Base-by-base conservation (phyloP, 2,329 filamentous ascomycete species). In the Ascochyta lentis region DNA sequence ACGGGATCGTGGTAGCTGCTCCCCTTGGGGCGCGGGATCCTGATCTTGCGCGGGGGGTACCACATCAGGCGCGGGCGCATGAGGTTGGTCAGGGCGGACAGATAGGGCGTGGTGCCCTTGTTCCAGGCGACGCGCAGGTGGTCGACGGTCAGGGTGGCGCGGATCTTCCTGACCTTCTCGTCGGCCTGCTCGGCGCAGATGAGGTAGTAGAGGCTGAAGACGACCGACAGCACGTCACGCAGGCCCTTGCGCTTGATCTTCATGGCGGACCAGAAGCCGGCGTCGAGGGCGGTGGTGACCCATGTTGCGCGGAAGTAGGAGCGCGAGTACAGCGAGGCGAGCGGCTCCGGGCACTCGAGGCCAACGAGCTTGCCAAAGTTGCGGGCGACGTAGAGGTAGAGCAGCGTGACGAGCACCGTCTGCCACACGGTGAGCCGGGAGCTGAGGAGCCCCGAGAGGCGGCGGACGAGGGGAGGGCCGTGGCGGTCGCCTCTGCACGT, bases 251-350 rank as follows among this genome's bases (percentile, higher is more conserved):
- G 82, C 53, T 85, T 86, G 61, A 99, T 93, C 68, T 87, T 89
- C 95, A 99, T 99, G 31, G 95, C 95, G 0, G 92, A 96, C 95
- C 95, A 99, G 76, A 97, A 99, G 1, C 95, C 95, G 6, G 95
- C 95, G 68, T 99, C 95, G 58, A 99, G 79, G 0, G 92, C 95
- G 0, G 95, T 99, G 49, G 95, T 88, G 15, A 98, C 86, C 95
- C 95, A 99, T 72, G 95, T 99, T 51, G 95, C 95, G 44, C 95
- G 89, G 75, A 96, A 99, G 79, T 96, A 99, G 26, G 90, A 88
- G 47, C 91, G 84, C 50, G 91, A 92, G 79, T 99, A 99, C 74
- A 98, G 89, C 71, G 96, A 96, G 27, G 93, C 90, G 70, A 99
- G 83, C 19, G 95, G 95, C 69, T 99, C 95, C 4, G 95, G 94